phyloP scores from a whole-genome alignment of 768 basidiomycete species.

The Pulveroboletus ravenelii region DNA sequence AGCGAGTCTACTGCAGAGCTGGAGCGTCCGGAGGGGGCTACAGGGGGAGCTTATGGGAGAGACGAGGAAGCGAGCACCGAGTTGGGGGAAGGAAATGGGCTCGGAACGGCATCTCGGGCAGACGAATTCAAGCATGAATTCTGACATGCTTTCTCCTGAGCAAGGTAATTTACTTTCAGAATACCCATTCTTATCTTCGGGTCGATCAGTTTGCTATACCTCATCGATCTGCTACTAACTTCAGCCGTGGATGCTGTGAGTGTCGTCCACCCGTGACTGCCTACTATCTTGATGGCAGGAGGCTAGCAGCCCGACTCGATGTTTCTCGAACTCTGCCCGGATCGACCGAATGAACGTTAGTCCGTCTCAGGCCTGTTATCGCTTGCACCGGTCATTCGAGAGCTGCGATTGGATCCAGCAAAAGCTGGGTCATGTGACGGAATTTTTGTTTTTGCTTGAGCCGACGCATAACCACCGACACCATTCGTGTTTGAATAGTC shows the following conservation, averaged over 20 bases:
- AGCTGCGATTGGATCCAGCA: no score
- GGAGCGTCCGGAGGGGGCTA: conserved; percentile 60
- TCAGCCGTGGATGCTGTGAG: background rate
- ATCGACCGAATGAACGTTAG: no score
- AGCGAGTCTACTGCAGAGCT: conserved; percentile 42
- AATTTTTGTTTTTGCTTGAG: no score
- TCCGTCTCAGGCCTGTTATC: no score
- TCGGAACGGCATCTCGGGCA: conserved; percentile 30
- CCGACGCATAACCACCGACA: no score
- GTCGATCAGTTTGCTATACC: conserved; percentile 1
- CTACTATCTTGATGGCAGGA: no score
- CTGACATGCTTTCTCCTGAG: conserved; percentile 27
- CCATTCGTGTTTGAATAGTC: background rate
- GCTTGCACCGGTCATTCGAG: no score
- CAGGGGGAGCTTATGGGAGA: conserved; percentile 58
- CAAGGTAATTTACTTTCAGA: background rate
- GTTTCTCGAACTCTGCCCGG: no score
- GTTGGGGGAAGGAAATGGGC: conserved; percentile 14
- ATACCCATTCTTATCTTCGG: conserved; percentile 9
- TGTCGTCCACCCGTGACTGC: background rate
- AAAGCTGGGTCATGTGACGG: no score
- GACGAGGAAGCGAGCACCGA: conserved; percentile 13
- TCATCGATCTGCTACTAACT: background rate
- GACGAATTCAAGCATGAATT: conserved; percentile 67
- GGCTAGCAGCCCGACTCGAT: background rate